phyloP scores from a whole-genome alignment of 805 yeast genomes.

The Kregervanrija delftensis region DNA sequence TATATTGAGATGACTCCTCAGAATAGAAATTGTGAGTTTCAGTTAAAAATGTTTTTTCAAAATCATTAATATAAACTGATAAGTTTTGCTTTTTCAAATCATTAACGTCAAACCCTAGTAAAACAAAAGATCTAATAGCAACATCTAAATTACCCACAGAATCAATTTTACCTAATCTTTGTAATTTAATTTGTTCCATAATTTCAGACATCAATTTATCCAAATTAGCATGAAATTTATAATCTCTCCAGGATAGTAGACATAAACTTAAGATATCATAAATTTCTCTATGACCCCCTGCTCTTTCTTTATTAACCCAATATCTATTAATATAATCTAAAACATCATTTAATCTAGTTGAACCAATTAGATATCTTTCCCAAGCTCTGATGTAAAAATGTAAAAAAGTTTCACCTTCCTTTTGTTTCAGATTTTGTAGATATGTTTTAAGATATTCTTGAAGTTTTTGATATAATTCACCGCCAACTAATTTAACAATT shows the following conservation, averaged over 20 bases:
- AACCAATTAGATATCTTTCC: constrained; percentile 86
- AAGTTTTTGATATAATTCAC: constrained; percentile 75
- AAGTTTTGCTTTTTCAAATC: constrained; percentile 82
- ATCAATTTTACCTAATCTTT: constrained; percentile 72
- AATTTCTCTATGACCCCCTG: constrained; percentile 84
- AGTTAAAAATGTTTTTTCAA: constrained; percentile 70
- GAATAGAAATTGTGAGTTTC: constrained; percentile 62
- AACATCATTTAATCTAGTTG: constrained; percentile 85
- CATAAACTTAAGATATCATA: constrained; percentile 89
- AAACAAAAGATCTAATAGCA: constrained; percentile 81
- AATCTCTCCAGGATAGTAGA: constrained; percentile 79
- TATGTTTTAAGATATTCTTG: constrained; percentile 60
- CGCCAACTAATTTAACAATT: constrained; percentile 58
- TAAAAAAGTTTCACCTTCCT: constrained; percentile 59
- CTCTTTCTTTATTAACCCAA: constrained; percentile 95
- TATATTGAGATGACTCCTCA: constrained; percentile 59
- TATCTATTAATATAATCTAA: constrained; percentile 94
- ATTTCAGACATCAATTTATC: constrained; percentile 60
- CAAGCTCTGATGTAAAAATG: constrained; percentile 83
- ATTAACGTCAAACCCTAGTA: constrained; percentile 83
- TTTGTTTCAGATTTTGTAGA: constrained; percentile 42
- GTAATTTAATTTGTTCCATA: constrained; percentile 65
- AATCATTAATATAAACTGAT: constrained; percentile 70
- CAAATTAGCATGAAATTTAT: constrained; percentile 65
- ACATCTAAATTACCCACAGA: constrained; percentile 58